Conservation (phyloP, 805 yeast species). For the Yarrowia porcina region DNA sequence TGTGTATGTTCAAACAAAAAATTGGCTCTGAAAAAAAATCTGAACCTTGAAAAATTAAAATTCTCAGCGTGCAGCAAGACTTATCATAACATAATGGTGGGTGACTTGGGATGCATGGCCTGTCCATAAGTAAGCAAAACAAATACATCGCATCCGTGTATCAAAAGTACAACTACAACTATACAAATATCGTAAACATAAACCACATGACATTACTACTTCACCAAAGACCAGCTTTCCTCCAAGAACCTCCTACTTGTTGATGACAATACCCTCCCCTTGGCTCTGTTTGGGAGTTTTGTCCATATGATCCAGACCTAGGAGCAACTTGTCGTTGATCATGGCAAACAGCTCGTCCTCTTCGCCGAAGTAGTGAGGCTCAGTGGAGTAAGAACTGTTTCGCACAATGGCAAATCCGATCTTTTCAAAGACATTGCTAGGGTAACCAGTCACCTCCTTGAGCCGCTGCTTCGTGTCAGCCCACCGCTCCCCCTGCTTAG, state of each 20-base stretch:
- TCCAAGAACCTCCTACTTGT: slow-evolving; percentile 31
- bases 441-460: slow-evolving; percentile 67
- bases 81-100: background rate
- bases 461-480: slow-evolving; percentile 62
- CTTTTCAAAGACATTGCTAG: slow-evolving; percentile 75
- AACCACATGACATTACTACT: background rate
- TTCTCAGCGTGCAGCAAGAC: too few relatives aligned
- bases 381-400: slow-evolving; percentile 36
- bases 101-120: background rate
- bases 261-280: slow-evolving; percentile 54
- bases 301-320: slow-evolving; percentile 88
- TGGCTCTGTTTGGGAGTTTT: slow-evolving; percentile 53
- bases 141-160: too few relatives aligned
- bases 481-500: slow-evolving; percentile 64
- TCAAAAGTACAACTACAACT: too few relatives aligned
- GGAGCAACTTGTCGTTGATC: slow-evolving; percentile 54
- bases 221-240: background rate
- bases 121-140: too few relatives aligned
- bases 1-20: background rate
- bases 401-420: slow-evolving; percentile 60
- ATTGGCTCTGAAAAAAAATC: background rate
- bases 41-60: background rate
- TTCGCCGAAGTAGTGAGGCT: slow-evolving; percentile 34
- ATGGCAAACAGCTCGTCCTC: slow-evolving; percentile 41
- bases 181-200: background rate